Evolutionary conservation across 495 filamentous ascomycete species (phyloP), one percentile per base, ranked within the genome.

Genomic region (Platismatia glauca): DNA sequence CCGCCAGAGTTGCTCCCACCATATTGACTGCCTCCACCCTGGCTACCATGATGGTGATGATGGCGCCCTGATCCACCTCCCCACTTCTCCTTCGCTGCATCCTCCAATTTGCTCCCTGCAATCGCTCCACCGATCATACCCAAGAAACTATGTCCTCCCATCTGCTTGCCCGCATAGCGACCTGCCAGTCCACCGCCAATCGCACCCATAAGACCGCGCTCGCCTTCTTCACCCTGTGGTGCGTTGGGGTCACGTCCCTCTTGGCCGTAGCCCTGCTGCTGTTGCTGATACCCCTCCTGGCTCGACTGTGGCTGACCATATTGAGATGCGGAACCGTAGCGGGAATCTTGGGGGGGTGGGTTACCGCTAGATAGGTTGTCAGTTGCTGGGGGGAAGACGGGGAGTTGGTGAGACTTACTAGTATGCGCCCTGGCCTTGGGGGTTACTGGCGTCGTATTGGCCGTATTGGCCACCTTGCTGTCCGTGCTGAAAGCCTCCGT

Each of bases 61-160:
- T 62, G 66, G 7, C 56, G 22, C 58, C 24, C 4, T 48, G 24
- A 44, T 2, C 46, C 37, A 20, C 59, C 63, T 20, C 63, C 57
- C 35, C 55, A 58, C 53, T 64, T 64, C 20, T 72, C 70, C 62
- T 78, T 77, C 38, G 77, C 58, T 52, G 77, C 74, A 53, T 78
- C 67, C 56, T 76, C 74, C 2, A 80, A 7, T 12, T 78, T 72
- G 58, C 76, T 81, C 3, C 80, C 80, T 6, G 77, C 57, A 20
- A 83, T 68, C 0, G 80, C 80, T 53, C 79, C 79, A 9, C 77
- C 77, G 37, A 81, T 66, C 22, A 79, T 75, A 29, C 79, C 79
- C 29, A 82, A 60, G 3, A 82, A 60, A 0, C 77, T 78, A 66
- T 82, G 79, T 4, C 74, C 70, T 35, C 71, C 73, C 53, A 50